Percentiles rank a stretch among this genome's conserved stretches.
Conservation (phyloP, 2,329 filamentous ascomycete genomes). For the Ciborinia camelliae region DNA sequence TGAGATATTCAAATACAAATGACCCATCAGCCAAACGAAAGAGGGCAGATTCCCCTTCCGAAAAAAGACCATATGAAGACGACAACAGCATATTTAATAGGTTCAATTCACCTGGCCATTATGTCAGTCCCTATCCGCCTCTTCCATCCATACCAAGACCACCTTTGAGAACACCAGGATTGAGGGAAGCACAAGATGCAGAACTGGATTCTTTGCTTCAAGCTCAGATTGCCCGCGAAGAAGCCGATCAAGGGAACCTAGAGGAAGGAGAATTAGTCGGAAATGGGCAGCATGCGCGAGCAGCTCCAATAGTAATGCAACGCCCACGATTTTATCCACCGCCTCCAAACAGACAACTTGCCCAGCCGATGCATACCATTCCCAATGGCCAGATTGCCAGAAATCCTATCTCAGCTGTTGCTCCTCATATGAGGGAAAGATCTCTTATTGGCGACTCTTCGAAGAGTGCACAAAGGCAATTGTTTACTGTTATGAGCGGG, state of each 20-base stretch:
- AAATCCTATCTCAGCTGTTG: background rate
- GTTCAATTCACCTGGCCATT: conserved; percentile 14
- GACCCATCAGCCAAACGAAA: conserved; percentile 17
- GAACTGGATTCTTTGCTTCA: conserved; percentile 27
- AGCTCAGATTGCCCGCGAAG: conserved; percentile 27
- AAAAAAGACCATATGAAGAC: background rate
- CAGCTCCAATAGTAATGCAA: conserved; percentile 1
- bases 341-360: background rate
- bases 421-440: background rate
- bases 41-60: background rate
- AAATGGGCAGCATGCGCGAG: background rate
- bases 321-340: conserved; percentile 15
- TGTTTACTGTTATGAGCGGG: conserved; percentile 29
- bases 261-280: conserved; percentile 10
- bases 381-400: background rate
- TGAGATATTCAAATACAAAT: conserved; percentile 24
- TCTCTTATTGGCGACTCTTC: conserved; percentile 26
- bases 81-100: conserved; percentile 8
- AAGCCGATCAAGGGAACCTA: conserved; percentile 7
- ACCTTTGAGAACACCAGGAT: background rate
- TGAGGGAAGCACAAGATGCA: conserved; percentile 13
- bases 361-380: background rate
- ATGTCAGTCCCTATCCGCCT: conserved; percentile 22
- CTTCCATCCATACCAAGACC: conserved; percentile 17
- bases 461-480: conserved; percentile 28